A percentile compares a stretch with the other conserved stretches of the same genome.
Conservation (phyloP, 1,284 basidiomycete species). For the Athelia sp. region DNA sequence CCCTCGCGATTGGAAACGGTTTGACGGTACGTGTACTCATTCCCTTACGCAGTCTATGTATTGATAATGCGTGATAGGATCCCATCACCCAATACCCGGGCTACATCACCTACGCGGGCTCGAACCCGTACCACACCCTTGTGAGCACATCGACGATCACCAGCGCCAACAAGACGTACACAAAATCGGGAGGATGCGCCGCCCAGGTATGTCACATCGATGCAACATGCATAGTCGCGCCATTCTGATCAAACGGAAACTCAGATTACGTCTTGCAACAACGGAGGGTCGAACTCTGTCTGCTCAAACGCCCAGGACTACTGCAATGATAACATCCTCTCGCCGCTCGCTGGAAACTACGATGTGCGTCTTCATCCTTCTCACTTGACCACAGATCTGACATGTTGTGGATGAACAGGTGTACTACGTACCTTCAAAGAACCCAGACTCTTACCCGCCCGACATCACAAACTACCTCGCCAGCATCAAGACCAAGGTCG, state of each 20-base stretch:
- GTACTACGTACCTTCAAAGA: constrained; percentile 46
- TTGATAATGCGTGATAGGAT: constrained; percentile 29
- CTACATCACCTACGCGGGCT: constrained; percentile 48
- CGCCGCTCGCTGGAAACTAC: constrained; percentile 41
- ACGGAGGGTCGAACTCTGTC: constrained; percentile 36
- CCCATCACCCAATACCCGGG: constrained; percentile 54
- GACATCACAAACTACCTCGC: constrained; percentile 39
- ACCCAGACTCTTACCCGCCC: constrained; percentile 54
- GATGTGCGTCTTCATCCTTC: constrained; percentile 18
- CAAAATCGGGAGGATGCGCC: constrained; percentile 40
- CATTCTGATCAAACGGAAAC: background rate
- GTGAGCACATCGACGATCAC: constrained; percentile 35
- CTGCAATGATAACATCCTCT: constrained; percentile 52
- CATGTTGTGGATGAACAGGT: constrained; percentile 20
- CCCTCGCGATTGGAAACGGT: constrained; percentile 59
- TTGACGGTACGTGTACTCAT: constrained; percentile 39
- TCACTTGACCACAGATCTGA: no score
- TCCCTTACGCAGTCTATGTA: constrained; percentile 5
- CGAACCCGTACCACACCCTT: constrained; percentile 51
- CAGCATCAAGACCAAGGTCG: constrained; percentile 35
- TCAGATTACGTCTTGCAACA: constrained; percentile 49
- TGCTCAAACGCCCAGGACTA: constrained; percentile 51
- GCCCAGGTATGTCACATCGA: constrained; percentile 29
- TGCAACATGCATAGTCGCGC: no score
- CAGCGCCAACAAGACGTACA: constrained; percentile 40